Evolutionary conservation across 2,329 filamentous ascomycete genomes (phyloP), one percentile per base, ranked within the genome.

Genomic region (Trichoderma guizhouense): DNA sequence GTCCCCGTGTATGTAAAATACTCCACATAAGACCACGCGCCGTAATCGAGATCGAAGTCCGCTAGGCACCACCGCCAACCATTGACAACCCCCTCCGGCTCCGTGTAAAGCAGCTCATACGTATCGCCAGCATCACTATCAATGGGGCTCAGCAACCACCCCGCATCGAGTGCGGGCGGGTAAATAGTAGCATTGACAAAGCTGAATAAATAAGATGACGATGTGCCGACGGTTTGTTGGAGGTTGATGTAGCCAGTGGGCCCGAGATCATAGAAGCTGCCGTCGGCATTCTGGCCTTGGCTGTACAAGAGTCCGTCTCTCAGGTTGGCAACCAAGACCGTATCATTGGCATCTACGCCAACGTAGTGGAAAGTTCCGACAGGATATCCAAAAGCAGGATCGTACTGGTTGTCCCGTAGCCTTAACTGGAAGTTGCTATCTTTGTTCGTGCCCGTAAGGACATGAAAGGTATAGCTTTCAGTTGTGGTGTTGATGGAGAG

Each of bases 171-270:
- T 51, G 43, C 43, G 15, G n/a, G 43, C 43, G 43, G 43, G 43
- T 51, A 51, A 51, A 51, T 51, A n/a, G 43, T 51, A n/a, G 43
- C 76, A 79, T 81, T 0, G 79, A 82, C 7, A 77, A 32, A 58
- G 28, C 55, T 58, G 15, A 30, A 58, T 32, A 30, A 32, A 58
- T 58, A 58, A 9, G 26, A 83, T 0, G 26, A 58, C 28, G 15
- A 58, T 9, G 28, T 58, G 18, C 28, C 28, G 28, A 32, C 28
- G 28, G 26, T 21, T 21, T 51, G 4, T 51, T 51, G 2, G 43
- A 21, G n/a, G 43, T 51, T 58, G 5, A 30, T 18, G 28, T 32
- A 58, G 7, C 11, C 28, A 18, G n/a, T 51, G 43, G 43, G n/a
- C 43, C 43, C 55, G 55, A 58, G 26, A 58, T 58, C 55, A 18